A percentile compares a stretch with the other conserved stretches of the same genome.
Conservation (phyloP, 164 flowering plant species). For the Warburgia ugandensis region DNA sequence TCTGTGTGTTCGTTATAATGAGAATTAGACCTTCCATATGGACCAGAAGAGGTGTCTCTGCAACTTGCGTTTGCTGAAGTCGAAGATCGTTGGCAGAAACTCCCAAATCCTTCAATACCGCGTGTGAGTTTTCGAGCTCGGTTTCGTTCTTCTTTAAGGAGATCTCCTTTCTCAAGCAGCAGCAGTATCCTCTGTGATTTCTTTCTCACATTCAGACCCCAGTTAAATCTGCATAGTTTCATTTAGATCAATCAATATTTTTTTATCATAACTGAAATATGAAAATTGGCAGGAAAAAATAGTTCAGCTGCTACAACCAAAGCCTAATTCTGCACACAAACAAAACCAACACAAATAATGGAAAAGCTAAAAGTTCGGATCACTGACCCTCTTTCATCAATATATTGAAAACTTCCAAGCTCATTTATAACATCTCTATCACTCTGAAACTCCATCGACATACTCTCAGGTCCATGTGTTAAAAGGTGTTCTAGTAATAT, state of each 20-base stretch:
- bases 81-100: constrained; percentile 38
- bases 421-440: constrained; percentile 44
- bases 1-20: constrained; percentile 23
- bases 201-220: constrained; percentile 79
- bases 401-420: constrained; percentile 55
- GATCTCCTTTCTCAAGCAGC: constrained; percentile 49
- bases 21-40: constrained; percentile 44
- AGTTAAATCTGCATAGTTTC: constrained; percentile 57
- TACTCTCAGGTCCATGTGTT: constrained; percentile 90
- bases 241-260: neutral
- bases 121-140: constrained; percentile 58
- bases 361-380: neutral
- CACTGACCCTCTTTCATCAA: constrained; percentile 72
- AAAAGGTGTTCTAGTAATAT: constrained; percentile 68
- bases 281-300: neutral
- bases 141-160: constrained; percentile 63
- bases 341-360: too few relatives aligned
- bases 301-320: neutral
- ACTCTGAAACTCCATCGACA: constrained; percentile 63
- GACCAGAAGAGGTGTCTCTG: constrained; percentile 17
- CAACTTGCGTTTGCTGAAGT: constrained; percentile 21
- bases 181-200: constrained; percentile 64
- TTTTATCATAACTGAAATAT: neutral
- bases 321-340: neutral
- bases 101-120: constrained; percentile 85